phyloP scores from a whole-genome alignment of 371 early-diverging fungal species.

The Mucor racemosus region DNA sequence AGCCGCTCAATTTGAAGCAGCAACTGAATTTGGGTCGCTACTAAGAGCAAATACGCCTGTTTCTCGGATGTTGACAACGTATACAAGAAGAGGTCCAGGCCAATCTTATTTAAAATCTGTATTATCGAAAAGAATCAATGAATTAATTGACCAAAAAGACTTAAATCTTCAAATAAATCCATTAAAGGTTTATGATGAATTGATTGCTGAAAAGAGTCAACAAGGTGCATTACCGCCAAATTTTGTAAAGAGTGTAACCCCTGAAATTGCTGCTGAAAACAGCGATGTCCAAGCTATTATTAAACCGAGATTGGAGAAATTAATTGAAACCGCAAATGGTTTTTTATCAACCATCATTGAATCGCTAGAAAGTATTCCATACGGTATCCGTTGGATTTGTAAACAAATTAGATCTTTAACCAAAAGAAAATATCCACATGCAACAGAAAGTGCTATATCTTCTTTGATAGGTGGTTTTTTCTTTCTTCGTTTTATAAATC shows the following conservation, averaged over 20 bases:
- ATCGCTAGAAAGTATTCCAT: constrained; percentile 85
- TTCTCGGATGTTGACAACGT: constrained; percentile 97
- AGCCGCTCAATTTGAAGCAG: constrained; percentile 89
- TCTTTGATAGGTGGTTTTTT: constrained; percentile 97
- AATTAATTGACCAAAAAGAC: constrained; percentile 71
- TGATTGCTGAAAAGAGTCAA: constrained; percentile 75
- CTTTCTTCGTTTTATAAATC: constrained; percentile 96
- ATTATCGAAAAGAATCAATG: constrained; percentile 80
- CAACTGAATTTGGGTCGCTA: constrained; percentile 87
- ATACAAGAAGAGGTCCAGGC: constrained; percentile 94
- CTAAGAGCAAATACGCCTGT: constrained; percentile 95
- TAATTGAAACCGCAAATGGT: constrained; percentile 84
- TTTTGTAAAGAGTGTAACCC: constrained; percentile 75
- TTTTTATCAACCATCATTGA: constrained; percentile 86
- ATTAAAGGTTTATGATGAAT: constrained; percentile 82
- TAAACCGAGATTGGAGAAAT: constrained; percentile 78
- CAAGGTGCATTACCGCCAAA: constrained; percentile 63
- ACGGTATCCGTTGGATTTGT: constrained; percentile 98
- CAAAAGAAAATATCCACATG: constrained; percentile 90
- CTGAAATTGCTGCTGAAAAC: constrained; percentile 80
- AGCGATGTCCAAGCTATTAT: constrained; percentile 84
- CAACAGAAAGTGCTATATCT: constrained; percentile 86
- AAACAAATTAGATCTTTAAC: constrained; percentile 94
- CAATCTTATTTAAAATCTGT: constrained; percentile 91
- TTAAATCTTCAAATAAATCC: constrained; percentile 90